A percentile compares a stretch with the other conserved stretches of the same genome.
Evolutionary conservation across 768 basidiomycete species (phyloP).

Genomic region (Leccinellum luteum): DNA sequence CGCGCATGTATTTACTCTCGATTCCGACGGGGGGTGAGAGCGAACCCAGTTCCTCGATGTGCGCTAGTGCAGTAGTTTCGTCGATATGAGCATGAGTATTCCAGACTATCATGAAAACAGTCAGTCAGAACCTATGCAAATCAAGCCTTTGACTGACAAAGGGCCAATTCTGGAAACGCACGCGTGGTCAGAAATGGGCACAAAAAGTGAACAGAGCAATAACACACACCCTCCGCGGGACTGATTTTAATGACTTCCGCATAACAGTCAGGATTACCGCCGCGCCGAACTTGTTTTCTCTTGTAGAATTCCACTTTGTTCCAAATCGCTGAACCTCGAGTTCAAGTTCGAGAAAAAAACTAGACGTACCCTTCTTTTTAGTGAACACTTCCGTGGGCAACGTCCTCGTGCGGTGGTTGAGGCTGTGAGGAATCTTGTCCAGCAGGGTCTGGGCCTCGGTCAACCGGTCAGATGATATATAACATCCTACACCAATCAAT

Average conservation of each 20-base stretch:
- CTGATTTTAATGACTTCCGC: conserved; percentile 60
- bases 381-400: conserved; percentile 77
- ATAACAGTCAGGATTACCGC: conserved; percentile 50
- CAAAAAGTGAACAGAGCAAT: neutral
- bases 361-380: conserved; percentile 64
- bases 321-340: neutral
- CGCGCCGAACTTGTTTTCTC: conserved; percentile 57
- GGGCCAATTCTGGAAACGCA: conserved; percentile 51
- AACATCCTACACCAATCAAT: conserved; percentile 48
- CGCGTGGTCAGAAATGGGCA: conserved; percentile 1
- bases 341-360: neutral
- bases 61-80: conserved; percentile 49
- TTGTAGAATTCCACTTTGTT: conserved; percentile 69
- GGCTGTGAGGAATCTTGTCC: conserved; percentile 56
- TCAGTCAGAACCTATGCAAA: neutral
- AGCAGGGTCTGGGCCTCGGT: conserved; percentile 59
- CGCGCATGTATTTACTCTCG: conserved; percentile 26
- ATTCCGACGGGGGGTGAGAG: conserved; percentile 47
- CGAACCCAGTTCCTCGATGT: conserved; percentile 52
- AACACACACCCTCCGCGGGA: conserved; percentile 60
- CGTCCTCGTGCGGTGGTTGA: conserved; percentile 63
- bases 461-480: conserved; percentile 53
- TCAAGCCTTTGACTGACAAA: conserved; percentile 50
- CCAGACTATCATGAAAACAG: conserved; percentile 54
- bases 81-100: conserved; percentile 68